Evolutionary conservation across 768 basidiomycete genomes (phyloP), one percentile per base, ranked within the genome.

Genomic region (Termitomyces sp.): DNA sequence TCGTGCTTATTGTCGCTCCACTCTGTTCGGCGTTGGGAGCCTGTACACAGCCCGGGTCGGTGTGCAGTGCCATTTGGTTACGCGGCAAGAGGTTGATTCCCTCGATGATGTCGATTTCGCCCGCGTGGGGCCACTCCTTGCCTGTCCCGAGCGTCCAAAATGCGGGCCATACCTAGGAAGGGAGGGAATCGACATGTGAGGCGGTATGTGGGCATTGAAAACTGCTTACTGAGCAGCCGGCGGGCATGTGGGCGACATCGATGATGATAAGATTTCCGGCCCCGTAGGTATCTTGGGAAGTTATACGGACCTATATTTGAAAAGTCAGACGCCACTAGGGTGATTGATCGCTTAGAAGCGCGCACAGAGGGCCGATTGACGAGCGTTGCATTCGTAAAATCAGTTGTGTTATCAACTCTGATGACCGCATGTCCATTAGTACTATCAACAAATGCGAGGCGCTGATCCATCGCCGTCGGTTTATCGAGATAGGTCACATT

Each of bases 361-460:
- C 75, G 47, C 40, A 90, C 88, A 16, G 88, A 76, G 63, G 86
- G 82, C 44, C 90, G 75, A 61, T 83, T 79, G 20, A 74, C 67
- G 16, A 71, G 57, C n/a, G 63, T 61, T 10, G 79, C 78, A 28
- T 67, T 63, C 2, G 77, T 64, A 2, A 89, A 79, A 57, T 77
- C 74, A 7, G 82, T 83, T 1, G 74, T 75, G 63, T 91, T 88
- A 73, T 91, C 91, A 3, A 93, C 91, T 63, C 79, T 82, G 50
- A 93, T 76, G 61, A 93, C 81, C 6, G 82, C 85, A 58, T 84
- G 79, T 6, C 85, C 82, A 3, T 77, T 77, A 46, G 64, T 63
- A 62, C 86, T 82, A 61, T 86, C 84, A 61, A 88, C 69, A 62
- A 80, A 88, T 7, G 82, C 81, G 7, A 91, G 75, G 1, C 71